phyloP scores from a whole-genome alignment of 1,284 basidiomycete genomes.

The Neolentinus lepideus region DNA sequence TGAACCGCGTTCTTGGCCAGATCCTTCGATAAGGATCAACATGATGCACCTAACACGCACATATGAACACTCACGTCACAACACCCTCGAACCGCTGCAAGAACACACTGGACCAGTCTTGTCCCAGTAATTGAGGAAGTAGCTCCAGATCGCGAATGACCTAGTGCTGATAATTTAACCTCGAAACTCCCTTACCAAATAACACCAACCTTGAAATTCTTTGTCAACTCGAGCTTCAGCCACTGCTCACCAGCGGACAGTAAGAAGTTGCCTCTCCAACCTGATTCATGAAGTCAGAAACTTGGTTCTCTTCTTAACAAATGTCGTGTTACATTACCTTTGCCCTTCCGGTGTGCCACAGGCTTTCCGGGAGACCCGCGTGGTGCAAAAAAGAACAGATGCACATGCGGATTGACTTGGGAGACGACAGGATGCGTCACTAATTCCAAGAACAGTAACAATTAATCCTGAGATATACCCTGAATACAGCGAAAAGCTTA shows the following conservation, averaged over 20 bases:
- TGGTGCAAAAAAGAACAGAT: slow-evolving; percentile 96
- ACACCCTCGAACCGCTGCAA: slow-evolving; percentile 82
- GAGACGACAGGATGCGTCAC: slow-evolving; percentile 95
- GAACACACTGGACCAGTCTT: slow-evolving; percentile 95
- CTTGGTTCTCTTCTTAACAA: no score
- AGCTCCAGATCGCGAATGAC: slow-evolving; percentile 91
- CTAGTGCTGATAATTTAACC: slow-evolving; percentile 24
- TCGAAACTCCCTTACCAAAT: background rate
- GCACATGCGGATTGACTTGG: slow-evolving; percentile 96
- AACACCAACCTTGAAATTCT: slow-evolving; percentile 77
- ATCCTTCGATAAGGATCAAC: slow-evolving; percentile 43
- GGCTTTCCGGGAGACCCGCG: slow-evolving; percentile 91
- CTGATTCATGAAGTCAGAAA: no score
- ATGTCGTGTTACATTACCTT: no score
- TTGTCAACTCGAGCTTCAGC: slow-evolving; percentile 90
- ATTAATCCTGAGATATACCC: slow-evolving; percentile 3
- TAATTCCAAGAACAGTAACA: slow-evolving; percentile 30
- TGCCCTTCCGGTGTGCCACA: slow-evolving; percentile 87
- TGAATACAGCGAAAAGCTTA: slow-evolving; percentile 16
- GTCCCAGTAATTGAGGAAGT: slow-evolving; percentile 82
- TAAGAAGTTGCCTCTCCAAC: slow-evolving; percentile 95
- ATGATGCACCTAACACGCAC: slow-evolving; percentile 5
- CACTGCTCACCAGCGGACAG: slow-evolving; percentile 90
- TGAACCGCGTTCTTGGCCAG: slow-evolving; percentile 77
- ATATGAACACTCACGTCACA: slow-evolving; percentile 55